Evolutionary conservation across 495 filamentous ascomycete genomes (phyloP).

Genomic region (Aspergillus baeticus): DNA sequence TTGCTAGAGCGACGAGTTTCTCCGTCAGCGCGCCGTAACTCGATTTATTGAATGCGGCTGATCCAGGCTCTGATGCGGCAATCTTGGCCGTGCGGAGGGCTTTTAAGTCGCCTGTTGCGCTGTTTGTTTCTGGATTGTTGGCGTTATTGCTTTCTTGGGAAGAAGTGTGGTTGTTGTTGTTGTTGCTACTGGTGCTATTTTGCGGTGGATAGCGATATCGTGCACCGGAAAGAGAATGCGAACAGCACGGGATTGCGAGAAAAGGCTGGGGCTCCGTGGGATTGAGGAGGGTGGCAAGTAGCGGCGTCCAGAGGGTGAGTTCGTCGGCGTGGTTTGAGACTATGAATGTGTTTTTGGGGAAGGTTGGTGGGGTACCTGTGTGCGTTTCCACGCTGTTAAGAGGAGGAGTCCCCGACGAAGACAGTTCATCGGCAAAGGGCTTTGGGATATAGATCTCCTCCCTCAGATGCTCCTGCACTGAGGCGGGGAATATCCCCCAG

Average conservation of each 20-base stretch:
- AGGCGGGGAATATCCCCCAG: constrained; percentile 69
- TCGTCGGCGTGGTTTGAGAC: constrained; percentile 97
- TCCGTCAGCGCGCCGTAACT: constrained; percentile 73
- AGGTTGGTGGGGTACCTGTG: constrained; percentile 55
- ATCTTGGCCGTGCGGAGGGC: constrained; percentile 36
- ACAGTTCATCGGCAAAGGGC: constrained; percentile 40
- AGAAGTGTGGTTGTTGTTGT: not conserved
- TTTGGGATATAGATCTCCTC: constrained; percentile 75
- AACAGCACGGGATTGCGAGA: constrained; percentile 92
- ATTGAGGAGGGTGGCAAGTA: constrained; percentile 74
- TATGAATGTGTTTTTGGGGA: constrained; percentile 78
- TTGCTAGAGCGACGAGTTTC: constrained; percentile 65
- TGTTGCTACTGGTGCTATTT: not conserved
- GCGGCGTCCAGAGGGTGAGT: constrained; percentile 91
- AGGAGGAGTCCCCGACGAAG: not conserved
- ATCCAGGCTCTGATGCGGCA: constrained; percentile 29
- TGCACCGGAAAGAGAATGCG: constrained; percentile 76
- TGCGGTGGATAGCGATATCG: constrained; percentile 63
- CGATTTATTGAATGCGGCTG: constrained; percentile 39
- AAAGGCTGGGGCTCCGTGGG: constrained; percentile 58
- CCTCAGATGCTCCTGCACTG: constrained; percentile 54
- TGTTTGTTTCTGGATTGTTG: constrained; percentile 26
- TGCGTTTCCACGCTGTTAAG: constrained; percentile 41
- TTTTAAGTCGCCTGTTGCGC: constrained; percentile 42
- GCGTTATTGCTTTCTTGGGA: constrained; percentile 1